These are phyloP conservation scores for Scedosporium dehoogii DNA, from an alignment of 2,329 filamentous ascomycete species.

Conservation along the genomic window DNA sequence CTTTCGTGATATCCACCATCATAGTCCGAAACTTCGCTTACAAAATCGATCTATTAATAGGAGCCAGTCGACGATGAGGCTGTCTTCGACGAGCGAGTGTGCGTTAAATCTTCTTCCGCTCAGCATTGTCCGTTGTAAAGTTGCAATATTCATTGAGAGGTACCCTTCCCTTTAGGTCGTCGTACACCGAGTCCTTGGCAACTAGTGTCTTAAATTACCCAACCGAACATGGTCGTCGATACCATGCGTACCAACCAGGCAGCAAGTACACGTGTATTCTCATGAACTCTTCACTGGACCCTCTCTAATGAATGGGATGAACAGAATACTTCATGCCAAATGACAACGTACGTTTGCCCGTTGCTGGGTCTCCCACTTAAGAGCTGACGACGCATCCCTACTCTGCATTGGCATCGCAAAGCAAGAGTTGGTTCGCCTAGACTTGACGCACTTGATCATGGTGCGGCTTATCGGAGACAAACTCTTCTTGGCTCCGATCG, in stretches of 20 bases:
- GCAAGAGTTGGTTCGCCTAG: slow-evolving; percentile 4
- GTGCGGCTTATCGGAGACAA: slow-evolving; percentile 16
- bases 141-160: not conserved
- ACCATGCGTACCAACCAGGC: slow-evolving; percentile 22
- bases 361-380: not conserved
- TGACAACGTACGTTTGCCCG: not conserved
- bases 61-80: not conserved
- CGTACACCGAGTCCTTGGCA: slow-evolving; percentile 16
- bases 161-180: not conserved
- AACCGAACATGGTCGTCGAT: slow-evolving; percentile 20
- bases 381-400: slow-evolving; percentile 13
- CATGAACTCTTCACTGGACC: not conserved
- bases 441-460: slow-evolving; percentile 18
- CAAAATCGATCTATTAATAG: not conserved
- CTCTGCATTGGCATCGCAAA: not conserved
- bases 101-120: not conserved
- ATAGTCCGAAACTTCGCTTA: too few relatives aligned
- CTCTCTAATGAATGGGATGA: not conserved
- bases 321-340: slow-evolving; percentile 12
- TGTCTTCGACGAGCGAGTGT: not conserved
- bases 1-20: too few relatives aligned
- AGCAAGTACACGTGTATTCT: slow-evolving; percentile 10
- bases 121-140: not conserved
- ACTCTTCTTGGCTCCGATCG: slow-evolving; percentile 13
- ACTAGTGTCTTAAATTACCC: slow-evolving; percentile 19